phyloP scores from a whole-genome alignment of 257 asterid genomes.

The Solanum paucissectum region DNA sequence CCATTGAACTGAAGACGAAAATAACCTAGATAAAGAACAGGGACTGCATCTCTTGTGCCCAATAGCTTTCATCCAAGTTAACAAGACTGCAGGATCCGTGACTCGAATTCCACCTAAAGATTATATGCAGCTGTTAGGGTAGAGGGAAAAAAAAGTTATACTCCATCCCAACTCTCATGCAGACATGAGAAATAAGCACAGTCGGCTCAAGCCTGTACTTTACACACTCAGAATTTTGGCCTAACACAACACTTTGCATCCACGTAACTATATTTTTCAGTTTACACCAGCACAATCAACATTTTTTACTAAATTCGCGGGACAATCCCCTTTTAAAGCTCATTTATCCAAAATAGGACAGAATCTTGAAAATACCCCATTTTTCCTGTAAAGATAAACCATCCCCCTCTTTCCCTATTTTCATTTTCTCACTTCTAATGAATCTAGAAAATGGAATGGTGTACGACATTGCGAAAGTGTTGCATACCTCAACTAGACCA shows the following conservation, averaged over 20 bases:
- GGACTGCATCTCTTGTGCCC: constrained; percentile 17
- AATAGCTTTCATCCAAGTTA: constrained; percentile 15
- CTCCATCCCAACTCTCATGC: neutral
- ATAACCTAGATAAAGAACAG: constrained; percentile 15
- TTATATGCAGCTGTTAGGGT: neutral
- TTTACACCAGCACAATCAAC: neutral
- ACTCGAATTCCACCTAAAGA: neutral
- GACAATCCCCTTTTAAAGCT: neutral
- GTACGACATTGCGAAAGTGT: neutral
- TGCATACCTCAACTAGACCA: neutral
- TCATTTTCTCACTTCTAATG: neutral
- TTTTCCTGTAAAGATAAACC: neutral
- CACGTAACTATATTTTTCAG: neutral
- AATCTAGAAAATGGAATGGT: neutral
- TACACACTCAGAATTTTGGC: neutral
- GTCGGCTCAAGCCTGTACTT: neutral
- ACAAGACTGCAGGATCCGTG: neutral
- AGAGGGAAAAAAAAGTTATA: neutral
- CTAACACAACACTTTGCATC: neutral
- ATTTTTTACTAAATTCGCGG: neutral
- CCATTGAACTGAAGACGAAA: constrained; percentile 33
- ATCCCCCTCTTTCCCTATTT: neutral
- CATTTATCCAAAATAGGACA: neutral
- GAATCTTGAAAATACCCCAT: neutral
- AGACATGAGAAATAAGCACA: neutral